Evolutionary conservation across 495 filamentous ascomycete genomes (phyloP).

Genomic region (Lophiostoma macrostomum): DNA sequence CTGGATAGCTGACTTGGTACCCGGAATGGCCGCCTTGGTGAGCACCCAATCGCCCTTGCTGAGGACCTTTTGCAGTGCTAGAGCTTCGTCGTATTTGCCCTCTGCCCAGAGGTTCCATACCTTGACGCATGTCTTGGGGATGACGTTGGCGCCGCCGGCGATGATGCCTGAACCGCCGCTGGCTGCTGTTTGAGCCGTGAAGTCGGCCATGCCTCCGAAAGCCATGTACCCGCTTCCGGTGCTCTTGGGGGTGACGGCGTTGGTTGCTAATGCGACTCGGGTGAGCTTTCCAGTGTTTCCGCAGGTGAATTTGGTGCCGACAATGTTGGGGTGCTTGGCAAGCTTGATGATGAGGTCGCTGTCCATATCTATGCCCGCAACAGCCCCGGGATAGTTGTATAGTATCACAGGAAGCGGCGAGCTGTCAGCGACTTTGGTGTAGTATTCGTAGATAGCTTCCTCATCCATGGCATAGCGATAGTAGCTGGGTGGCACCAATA

Average conservation of each 20-base stretch:
- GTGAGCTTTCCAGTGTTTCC: conserved; percentile 87
- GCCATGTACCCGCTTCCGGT: conserved; percentile 74
- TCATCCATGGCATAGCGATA: conserved; percentile 78
- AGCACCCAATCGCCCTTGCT: conserved; percentile 80
- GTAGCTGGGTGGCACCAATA: conserved; percentile 79
- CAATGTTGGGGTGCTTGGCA: conserved; percentile 76
- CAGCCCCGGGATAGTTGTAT: conserved; percentile 90
- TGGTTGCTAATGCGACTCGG: conserved; percentile 70
- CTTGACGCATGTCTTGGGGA: conserved; percentile 75
- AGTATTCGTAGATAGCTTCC: conserved; percentile 72
- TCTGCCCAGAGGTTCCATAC: conserved; percentile 76
- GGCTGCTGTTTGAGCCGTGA: conserved; percentile 75
- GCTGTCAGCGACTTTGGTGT: conserved; percentile 68
- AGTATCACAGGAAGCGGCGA: conserved; percentile 77
- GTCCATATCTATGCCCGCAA: conserved; percentile 91
- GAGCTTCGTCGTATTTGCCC: conserved; percentile 71
- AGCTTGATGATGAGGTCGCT: conserved; percentile 80
- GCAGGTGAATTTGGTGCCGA: conserved; percentile 89
- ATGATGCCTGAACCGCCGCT: conserved; percentile 82
- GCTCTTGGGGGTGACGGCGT: conserved; percentile 66
- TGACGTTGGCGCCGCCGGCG: conserved; percentile 81
- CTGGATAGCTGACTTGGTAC: conserved; percentile 82
- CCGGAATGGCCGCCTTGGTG: conserved; percentile 80
- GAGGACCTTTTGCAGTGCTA: conserved; percentile 67
- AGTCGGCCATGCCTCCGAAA: conserved; percentile 86